Percentiles rank a stretch among this genome's conserved stretches.
phyloP scores from a whole-genome alignment of 352 stramenopile genomes.

The Phytophthora crassamura region DNA sequence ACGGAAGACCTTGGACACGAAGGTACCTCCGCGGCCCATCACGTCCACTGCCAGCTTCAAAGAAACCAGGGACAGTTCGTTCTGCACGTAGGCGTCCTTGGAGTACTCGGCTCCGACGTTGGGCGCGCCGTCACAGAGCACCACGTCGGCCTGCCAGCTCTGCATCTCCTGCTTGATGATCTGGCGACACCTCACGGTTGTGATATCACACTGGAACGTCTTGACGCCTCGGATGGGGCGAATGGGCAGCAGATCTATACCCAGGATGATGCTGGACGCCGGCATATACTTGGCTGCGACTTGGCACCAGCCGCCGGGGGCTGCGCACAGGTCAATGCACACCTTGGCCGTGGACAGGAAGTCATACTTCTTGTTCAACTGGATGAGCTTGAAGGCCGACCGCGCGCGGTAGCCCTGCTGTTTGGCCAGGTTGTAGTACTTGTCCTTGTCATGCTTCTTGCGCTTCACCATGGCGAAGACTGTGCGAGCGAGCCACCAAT shows the following conservation, averaged over 20 bases:
- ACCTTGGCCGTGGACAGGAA: conserved; percentile 97
- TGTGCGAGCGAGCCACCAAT: conserved; percentile 22
- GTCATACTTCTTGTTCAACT: conserved; percentile 99
- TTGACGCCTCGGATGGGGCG: conserved; percentile 97
- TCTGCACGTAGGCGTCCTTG: conserved; percentile 99
- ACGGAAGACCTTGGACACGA: conserved; percentile 98
- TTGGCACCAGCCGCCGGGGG: conserved; percentile 98
- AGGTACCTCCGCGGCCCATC: conserved; percentile 93
- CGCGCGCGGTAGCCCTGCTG: conserved; percentile 99
- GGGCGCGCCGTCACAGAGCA: conserved; percentile 99
- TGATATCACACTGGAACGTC: conserved; percentile 98
- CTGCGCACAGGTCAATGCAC: conserved; percentile 99
- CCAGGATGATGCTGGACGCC: conserved; percentile 96
- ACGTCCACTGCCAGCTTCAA: conserved; percentile 98
- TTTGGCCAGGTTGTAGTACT: conserved; percentile 99
- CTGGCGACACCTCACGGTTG: conserved; percentile 88
- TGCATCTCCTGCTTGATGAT: conserved; percentile 94
- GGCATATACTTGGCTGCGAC: conserved; percentile 92
- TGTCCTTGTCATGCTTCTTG: conserved; percentile 99
- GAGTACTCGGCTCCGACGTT: conserved; percentile 98
- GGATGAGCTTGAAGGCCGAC: conserved; percentile 99
- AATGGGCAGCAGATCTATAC: conserved; percentile 99
- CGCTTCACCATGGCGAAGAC: conserved; percentile 88
- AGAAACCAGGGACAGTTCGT: conserved; percentile 96
- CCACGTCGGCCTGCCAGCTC: conserved; percentile 95